A percentile compares a stretch with the other conserved stretches of the same genome.
Evolutionary conservation across 768 basidiomycete species (phyloP).

Genomic region (Pleurotus eryngii): DNA sequence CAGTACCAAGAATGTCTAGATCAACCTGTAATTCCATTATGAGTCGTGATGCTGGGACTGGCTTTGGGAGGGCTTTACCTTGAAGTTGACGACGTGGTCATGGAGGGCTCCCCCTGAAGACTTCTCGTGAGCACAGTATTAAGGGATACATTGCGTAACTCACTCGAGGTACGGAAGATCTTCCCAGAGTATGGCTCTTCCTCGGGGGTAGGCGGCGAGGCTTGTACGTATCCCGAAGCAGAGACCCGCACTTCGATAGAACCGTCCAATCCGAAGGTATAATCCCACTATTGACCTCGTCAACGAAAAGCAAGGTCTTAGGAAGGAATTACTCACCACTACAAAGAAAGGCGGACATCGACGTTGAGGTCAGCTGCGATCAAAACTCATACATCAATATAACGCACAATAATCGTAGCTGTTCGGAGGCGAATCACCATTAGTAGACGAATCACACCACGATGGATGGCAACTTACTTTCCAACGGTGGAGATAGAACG

Average conservation of each 20-base stretch:
- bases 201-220: conserved; percentile 50
- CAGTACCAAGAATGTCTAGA: conserved; percentile 57
- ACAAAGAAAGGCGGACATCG: not conserved
- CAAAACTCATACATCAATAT: not conserved
- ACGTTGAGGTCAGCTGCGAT: not conserved
- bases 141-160: conserved; percentile 15
- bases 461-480: conserved; percentile 40
- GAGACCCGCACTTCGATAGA: conserved; percentile 64
- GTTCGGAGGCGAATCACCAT: not conserved
- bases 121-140: not conserved
- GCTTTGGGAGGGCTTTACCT: conserved; percentile 21
- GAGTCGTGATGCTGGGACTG: too few relatives aligned
- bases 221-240: conserved; percentile 68
- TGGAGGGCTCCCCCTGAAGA: conserved; percentile 60
- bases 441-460: not conserved
- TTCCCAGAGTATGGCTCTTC: conserved; percentile 51
- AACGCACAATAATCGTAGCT: conserved; percentile 55
- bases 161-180: conserved; percentile 53
- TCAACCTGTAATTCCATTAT: conserved; percentile 40
- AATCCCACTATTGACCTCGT: conserved; percentile 52
- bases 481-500: conserved; percentile 59
- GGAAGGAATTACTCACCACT: not conserved
- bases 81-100: conserved; percentile 67
- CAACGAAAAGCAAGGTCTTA: not conserved
- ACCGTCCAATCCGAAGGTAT: conserved; percentile 63